Conservation (phyloP, 2,329 filamentous ascomycete species). For the Aureobasidium musti region DNA sequence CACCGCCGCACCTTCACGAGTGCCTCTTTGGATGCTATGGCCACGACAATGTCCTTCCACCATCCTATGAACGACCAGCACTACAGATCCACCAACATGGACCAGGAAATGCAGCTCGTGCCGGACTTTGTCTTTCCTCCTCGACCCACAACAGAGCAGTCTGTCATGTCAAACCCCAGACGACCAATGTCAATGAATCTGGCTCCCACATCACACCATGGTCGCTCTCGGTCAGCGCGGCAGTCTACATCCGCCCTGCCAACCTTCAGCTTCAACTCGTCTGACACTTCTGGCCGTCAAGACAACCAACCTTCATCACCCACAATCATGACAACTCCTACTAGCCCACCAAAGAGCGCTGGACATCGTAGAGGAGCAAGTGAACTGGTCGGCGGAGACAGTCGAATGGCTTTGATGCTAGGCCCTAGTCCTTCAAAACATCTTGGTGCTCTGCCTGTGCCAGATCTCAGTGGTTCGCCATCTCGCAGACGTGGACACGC, state of each 20-base stretch:
- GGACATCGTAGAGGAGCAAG: constrained; percentile 77
- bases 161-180: constrained; percentile 31
- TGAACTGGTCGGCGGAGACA: constrained; percentile 79
- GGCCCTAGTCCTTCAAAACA: constrained; percentile 70
- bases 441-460: constrained; percentile 59
- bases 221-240: constrained; percentile 42
- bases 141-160: constrained; percentile 39
- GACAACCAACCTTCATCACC: constrained; percentile 45
- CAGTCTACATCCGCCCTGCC: constrained; percentile 50
- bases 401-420: constrained; percentile 55
- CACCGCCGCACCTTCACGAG: neutral
- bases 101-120: constrained; percentile 45
- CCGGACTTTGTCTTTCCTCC: constrained; percentile 53
- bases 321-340: constrained; percentile 38
- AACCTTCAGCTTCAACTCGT: constrained; percentile 53
- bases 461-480: constrained; percentile 54
- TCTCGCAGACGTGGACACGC: constrained; percentile 67
- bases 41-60: constrained; percentile 25
- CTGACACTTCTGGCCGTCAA: constrained; percentile 42
- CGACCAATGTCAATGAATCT: constrained; percentile 42
- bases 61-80: constrained; percentile 18
- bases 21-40: constrained; percentile 24
- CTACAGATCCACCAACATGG: constrained; percentile 20
- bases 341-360: constrained; percentile 56
- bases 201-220: constrained; percentile 43